Base-by-base conservation (phyloP, 129 eudicot species). In the Ambrosia artemisiifolia region DNA sequence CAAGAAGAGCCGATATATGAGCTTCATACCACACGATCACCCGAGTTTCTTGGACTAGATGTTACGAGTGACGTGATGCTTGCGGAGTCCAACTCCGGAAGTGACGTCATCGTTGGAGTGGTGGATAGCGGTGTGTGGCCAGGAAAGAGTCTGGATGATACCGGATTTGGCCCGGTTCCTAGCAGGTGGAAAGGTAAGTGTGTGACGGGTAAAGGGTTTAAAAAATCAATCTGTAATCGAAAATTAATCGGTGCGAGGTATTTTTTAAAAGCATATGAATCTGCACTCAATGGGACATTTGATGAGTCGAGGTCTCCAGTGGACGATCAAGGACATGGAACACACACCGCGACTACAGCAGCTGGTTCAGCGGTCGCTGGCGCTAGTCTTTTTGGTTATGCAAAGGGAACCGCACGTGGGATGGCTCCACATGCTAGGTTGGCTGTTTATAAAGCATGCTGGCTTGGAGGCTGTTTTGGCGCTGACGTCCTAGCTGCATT, bases 91-190 rank as follows among this genome's bases (percentile, higher is more conserved):
- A 65, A 7, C 16, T 50, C 81, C 17, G 67, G 51, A 24, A 73
- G 85, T 18, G 90, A 88, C 10, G 96, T 88, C 4, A 65, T 91
- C 8, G 70, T 92, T 8, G 97, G 96, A 42, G 87, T 92, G 78
- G 36, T 92, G 20, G 97, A 92, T 83, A 80, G 81, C 3, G 97
- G 94, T 19, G 86, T 88, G 40, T 88, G 97, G 96, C 97, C 97
- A 0, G 88, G 85, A 72, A 46, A 76, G 63, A 81, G 89, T 36
- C 85, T 76, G 13, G 79, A 84, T 2, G 96, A 92, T 73, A 75
- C 68, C 2, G 94, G 83, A 10, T 67, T 81, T 2, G 89, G 86
- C 49, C 89, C 88, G 1, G 75, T 92, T 43, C 97, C 97, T 1
- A 40, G 60, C 1, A 65, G 82, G 70, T 92, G 94, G 96, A 86